Evolutionary conservation across 495 filamentous ascomycete species (phyloP), one percentile per base, ranked within the genome.

Genomic region (Xylaria telfairii): DNA sequence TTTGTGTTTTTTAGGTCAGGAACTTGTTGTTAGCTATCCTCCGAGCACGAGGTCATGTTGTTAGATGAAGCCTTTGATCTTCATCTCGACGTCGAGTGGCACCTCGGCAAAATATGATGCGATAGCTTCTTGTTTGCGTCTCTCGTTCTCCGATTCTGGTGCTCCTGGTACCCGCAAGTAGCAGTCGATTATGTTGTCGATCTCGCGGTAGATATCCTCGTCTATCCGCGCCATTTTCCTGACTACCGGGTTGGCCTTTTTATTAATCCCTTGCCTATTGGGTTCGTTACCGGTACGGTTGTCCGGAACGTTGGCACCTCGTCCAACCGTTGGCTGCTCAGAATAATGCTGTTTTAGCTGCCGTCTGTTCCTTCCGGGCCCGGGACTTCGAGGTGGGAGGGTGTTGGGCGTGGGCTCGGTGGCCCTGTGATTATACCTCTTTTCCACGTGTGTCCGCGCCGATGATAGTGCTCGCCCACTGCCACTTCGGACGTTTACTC

Each of bases 171-270:
- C 19, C 49, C 19, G 46, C 12, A 68, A 62, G 71, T 78, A 78
- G 70, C 69, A 76, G 51, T 78, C 76, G 66, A 78, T 76, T 15
- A 78, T 78, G 42, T 73, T 73, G 47, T 76, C 76, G 57, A 78
- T 78, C 49, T 71, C 63, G 13, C 59, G 15, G 49, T 74, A 68
- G 39, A 76, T 71, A 10, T 71, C 49, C 69, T 39, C 17, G 13
- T 65, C 15, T 44, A 10, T 28, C 12, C 24, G 21, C 13, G 26
- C 5, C 28, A 6, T 41, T n/a, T 32, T 15, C 24, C 32, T 26
- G 5, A 4, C 53, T 28, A 41, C 32, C 21, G 15, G 51, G 2
- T 30, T 57, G 51, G 24, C 17, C 24, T 42, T 26, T 30, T 47
- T 32, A 15, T 60, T 19, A 7, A 12, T 9, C 17, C 24, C 49